phyloP scores from a whole-genome alignment of 202 grass and related monocot species.

The Schoenoplectus triqueter region DNA sequence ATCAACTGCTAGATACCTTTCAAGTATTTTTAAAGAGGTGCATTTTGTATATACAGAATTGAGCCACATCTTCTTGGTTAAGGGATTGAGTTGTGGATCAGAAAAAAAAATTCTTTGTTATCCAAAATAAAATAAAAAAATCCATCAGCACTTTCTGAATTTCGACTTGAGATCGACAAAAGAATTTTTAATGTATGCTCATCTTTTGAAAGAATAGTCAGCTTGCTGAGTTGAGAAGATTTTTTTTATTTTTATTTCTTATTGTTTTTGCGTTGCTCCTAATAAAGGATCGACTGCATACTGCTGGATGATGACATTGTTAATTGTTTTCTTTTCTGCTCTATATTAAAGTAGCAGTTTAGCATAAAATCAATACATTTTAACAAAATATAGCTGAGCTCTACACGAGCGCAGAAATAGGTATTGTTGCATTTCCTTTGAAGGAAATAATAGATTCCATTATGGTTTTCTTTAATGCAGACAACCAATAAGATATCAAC shows the following conservation, averaged over 20 bases:
- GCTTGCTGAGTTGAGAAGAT: neutral
- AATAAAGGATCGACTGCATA: neutral
- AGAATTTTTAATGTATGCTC: neutral
- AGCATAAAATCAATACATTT: too few species aligned
- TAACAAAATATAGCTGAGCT: slow-evolving; percentile 14
- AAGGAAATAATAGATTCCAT: neutral
- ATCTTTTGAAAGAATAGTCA: neutral
- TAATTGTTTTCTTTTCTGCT: neutral
- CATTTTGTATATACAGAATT: neutral
- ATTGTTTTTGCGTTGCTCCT: neutral
- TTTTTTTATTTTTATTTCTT: neutral
- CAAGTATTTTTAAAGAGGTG: neutral
- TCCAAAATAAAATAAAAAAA: neutral
- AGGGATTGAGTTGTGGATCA: neutral
- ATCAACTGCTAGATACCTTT: neutral
- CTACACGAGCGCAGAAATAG: neutral
- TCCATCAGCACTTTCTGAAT: neutral
- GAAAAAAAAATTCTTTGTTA: neutral
- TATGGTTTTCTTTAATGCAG: neutral
- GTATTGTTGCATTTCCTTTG: neutral
- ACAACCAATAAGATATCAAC: slow-evolving; percentile 45
- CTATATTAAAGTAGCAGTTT: slow-evolving; percentile 9
- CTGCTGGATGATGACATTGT: neutral
- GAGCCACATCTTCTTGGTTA: too few species aligned
- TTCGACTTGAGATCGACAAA: neutral